These are phyloP conservation scores for Dendrobium nobile DNA, from an alignment of 106 monocot genomes.

Conservation along the genomic window DNA sequence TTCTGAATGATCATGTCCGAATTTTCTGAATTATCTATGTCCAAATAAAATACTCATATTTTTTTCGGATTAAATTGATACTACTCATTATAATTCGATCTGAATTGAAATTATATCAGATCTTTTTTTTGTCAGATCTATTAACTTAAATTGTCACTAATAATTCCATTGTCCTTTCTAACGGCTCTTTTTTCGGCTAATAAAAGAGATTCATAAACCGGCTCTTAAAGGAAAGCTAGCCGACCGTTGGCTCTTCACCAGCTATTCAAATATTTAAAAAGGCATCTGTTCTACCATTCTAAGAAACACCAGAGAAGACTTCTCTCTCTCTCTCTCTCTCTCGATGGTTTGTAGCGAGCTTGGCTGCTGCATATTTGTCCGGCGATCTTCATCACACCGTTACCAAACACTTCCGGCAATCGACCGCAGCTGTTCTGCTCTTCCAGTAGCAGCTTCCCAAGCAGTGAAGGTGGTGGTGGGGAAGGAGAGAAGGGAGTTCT, in stretches of 20 bases:
- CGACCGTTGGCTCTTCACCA: not conserved
- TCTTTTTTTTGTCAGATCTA: no score
- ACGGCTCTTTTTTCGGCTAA: not conserved
- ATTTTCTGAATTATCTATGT: no score
- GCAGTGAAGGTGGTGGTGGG: constrained; percentile 67
- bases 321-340: not conserved
- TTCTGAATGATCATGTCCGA: no score
- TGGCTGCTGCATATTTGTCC: constrained; percentile 58
- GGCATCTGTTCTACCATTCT: not conserved
- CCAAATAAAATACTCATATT: no score
- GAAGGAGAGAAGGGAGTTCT: constrained; percentile 65
- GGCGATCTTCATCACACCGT: constrained; percentile 26
- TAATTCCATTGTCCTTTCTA: not conserved
- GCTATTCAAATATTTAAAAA: not conserved
- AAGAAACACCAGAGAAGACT: not conserved
- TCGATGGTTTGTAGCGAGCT: not conserved
- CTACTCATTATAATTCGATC: no score
- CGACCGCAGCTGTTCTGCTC: not conserved
- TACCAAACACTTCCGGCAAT: constrained; percentile 30
- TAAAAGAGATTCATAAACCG: not conserved
- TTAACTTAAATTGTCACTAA: no score
- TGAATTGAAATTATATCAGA: no score
- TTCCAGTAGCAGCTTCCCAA: constrained; percentile 7
- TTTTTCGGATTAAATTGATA: no score
- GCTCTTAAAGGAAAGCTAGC: not conserved